A percentile compares a stretch with the other conserved stretches of the same genome.
Evolutionary conservation across 1,284 basidiomycete genomes (phyloP).

Genomic region (Sporisorium iseilematis-ciliati): DNA sequence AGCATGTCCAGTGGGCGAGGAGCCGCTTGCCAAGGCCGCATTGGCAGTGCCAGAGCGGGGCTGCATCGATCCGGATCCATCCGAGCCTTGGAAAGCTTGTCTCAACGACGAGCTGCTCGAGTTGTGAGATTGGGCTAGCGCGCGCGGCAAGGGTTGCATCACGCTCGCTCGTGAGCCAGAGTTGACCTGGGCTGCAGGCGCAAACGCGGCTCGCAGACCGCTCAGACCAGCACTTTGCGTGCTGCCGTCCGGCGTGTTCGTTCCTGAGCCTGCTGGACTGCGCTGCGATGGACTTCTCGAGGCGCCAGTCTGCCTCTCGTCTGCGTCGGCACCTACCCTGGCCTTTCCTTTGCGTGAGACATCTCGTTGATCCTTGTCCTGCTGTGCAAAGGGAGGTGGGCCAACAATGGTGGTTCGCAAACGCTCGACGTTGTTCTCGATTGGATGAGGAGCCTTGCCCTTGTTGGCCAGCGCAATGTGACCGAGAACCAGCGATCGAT

Average conservation of each 20-base stretch:
- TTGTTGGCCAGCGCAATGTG: conserved; percentile 55
- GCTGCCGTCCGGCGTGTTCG: conserved; percentile 39
- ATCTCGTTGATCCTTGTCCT: conserved; percentile 1
- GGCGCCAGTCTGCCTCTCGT: conserved; percentile 4
- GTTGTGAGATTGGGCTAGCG: conserved; percentile 23
- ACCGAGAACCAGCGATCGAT: conserved; percentile 51
- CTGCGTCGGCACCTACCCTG: conserved; percentile 13
- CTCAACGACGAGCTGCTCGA: conserved; percentile 48
- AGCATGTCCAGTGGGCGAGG: conserved; percentile 2
- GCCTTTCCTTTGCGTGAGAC: conserved; percentile 21
- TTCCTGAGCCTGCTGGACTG: conserved; percentile 35
- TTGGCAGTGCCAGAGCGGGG: conserved; percentile 10
- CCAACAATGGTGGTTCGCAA: conserved; percentile 64
- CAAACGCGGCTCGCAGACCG: conserved; percentile 37
- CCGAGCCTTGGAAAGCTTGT: conserved; percentile 22
- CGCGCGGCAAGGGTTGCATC: conserved; percentile 43
- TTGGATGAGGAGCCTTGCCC: conserved; percentile 55
- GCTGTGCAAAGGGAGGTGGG: conserved; percentile 42
- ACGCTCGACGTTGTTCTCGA: conserved; percentile 65
- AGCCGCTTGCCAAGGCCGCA: not conserved
- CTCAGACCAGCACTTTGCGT: conserved; percentile 22
- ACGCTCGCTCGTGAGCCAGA: conserved; percentile 36
- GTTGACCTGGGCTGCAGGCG: conserved; percentile 25
- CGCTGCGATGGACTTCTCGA: conserved; percentile 17
- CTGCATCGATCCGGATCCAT: conserved; percentile 27